Evolutionary conservation across 2,329 filamentous ascomycete species (phyloP), one percentile per base, ranked within the genome.

Genomic region (Sarocladium strictum): DNA sequence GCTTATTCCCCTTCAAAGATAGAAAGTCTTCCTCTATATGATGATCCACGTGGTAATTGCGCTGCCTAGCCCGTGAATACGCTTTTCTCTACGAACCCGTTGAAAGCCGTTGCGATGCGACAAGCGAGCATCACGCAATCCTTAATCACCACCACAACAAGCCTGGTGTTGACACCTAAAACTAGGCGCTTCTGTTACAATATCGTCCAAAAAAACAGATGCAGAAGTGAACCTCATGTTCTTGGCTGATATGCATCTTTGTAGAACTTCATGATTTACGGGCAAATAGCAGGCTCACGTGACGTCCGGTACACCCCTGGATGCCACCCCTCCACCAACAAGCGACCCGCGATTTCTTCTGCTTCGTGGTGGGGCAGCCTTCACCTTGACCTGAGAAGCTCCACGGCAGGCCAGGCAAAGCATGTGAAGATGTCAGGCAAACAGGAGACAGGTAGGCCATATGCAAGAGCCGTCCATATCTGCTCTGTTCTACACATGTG

Each of bases 371-470:
- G 47, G 47, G 47, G 47, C 41, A 50, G 24, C 53, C 38, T 40
- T 47, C 53, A 35, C 17, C 27, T 33, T 29, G 47, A 51, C 47
- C 17, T 35, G 27, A 33, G 17, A 26, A 51, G 17, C 12, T 21
- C 38, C 19, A 38, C 53, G 58, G 62, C 54, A 55, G 69, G 27
- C 26, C 54, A 55, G 69, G 27, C 26, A 51, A 21, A 35, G 47
- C 47, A 51, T 51, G 47, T 35, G 29, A 51, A 51, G 47, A 51
- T 70, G 67, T 57, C 67, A 21, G 66, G 64, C 56, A 67, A 65
- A 58, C 67, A 64, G 60, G 68, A 71, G 53, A 64, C 63, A 49
- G 63, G 68, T 70, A 58, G 54, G 57, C 27, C 47, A 35, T 23
- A 15, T 5, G 6, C 3, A n/a, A n/a, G n/a, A n/a, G n/a, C n/a